Evolutionary conservation across 1,284 basidiomycete genomes (phyloP).

Genomic region (Cystobasidium pallidum): DNA sequence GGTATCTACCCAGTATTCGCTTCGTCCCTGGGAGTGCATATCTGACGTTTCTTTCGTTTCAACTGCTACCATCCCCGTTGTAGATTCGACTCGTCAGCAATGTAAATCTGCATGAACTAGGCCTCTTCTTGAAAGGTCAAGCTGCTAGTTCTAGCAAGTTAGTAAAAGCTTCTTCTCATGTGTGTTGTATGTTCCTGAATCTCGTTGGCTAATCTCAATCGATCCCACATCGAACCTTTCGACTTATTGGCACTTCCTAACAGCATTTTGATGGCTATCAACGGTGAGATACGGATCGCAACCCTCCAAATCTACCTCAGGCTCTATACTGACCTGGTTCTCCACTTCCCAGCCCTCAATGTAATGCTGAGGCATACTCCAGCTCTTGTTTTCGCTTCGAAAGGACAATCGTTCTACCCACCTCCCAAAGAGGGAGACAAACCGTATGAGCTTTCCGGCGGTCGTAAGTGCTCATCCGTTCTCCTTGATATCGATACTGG

Average conservation of each 20-base stretch:
- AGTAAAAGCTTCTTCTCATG: not conserved
- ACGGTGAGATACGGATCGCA: slow-evolving; percentile 23
- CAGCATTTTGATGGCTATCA: slow-evolving; percentile 43
- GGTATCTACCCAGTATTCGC: not conserved
- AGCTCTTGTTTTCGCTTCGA: slow-evolving; percentile 11
- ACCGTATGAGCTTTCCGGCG: slow-evolving; percentile 33
- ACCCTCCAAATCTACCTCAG: not conserved
- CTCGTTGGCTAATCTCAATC: no score
- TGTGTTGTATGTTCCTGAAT: no score
- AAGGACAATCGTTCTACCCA: slow-evolving; percentile 43
- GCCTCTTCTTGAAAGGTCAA: slow-evolving; percentile 9
- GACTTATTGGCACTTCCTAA: not conserved
- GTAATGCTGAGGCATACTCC: slow-evolving; percentile 42
- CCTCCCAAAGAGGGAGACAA: slow-evolving; percentile 21
- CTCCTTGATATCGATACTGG: not conserved
- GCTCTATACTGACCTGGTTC: not conserved
- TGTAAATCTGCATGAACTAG: slow-evolving; percentile 35
- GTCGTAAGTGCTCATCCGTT: slow-evolving; percentile 15
- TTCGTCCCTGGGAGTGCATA: no score
- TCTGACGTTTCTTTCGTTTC: not conserved
- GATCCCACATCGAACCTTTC: not conserved
- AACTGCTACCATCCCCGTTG: not conserved
- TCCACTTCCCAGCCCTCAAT: slow-evolving; percentile 33
- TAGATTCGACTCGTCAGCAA: slow-evolving; percentile 35
- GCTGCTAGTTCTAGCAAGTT: slow-evolving; percentile 12